Conservation (phyloP, 345 rosid species). For the Linum tenue region DNA sequence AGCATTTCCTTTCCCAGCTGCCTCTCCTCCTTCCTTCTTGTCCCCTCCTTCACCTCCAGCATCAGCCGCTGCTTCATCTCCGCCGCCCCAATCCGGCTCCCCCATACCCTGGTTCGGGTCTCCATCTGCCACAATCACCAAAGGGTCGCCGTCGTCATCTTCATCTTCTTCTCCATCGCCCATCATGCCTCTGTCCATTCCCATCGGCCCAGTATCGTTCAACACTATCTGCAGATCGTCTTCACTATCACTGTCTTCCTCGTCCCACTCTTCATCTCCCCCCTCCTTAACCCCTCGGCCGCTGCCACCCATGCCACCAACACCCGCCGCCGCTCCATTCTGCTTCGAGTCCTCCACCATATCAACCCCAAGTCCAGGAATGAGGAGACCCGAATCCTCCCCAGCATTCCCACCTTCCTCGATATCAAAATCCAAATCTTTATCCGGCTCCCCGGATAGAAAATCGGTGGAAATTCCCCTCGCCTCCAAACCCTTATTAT, state of each 20-base stretch:
- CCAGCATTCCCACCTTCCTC: slow-evolving; percentile 39
- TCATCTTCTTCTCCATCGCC: slow-evolving; percentile 47
- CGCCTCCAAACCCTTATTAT: slow-evolving; percentile 9
- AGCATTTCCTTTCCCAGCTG: slow-evolving; percentile 30
- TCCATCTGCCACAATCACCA: slow-evolving; percentile 64
- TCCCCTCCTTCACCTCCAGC: slow-evolving; percentile 39
- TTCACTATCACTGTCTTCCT: slow-evolving; percentile 83
- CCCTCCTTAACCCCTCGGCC: slow-evolving; percentile 17
- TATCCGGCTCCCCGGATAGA: slow-evolving; percentile 17
- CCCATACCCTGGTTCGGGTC: slow-evolving; percentile 47
- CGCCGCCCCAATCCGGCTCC: slow-evolving; percentile 51
- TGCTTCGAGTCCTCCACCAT: slow-evolving; percentile 11
- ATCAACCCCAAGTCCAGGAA: slow-evolving; percentile 48
- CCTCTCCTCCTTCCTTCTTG: slow-evolving; percentile 49
- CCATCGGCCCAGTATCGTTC: slow-evolving; percentile 57
- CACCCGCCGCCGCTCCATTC: neutral
- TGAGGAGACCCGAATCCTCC: slow-evolving; percentile 22
- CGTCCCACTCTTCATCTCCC: slow-evolving; percentile 46
- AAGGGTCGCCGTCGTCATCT: slow-evolving; percentile 67
- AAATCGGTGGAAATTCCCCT: slow-evolving; percentile 4
- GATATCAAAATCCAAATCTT: slow-evolving; percentile 63
- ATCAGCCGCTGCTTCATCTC: slow-evolving; percentile 29
- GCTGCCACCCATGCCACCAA: neutral
- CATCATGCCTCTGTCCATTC: slow-evolving; percentile 40
- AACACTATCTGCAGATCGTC: slow-evolving; percentile 90